Conservation (phyloP, 2,329 filamentous ascomycete species). For the Helotiales sp. region DNA sequence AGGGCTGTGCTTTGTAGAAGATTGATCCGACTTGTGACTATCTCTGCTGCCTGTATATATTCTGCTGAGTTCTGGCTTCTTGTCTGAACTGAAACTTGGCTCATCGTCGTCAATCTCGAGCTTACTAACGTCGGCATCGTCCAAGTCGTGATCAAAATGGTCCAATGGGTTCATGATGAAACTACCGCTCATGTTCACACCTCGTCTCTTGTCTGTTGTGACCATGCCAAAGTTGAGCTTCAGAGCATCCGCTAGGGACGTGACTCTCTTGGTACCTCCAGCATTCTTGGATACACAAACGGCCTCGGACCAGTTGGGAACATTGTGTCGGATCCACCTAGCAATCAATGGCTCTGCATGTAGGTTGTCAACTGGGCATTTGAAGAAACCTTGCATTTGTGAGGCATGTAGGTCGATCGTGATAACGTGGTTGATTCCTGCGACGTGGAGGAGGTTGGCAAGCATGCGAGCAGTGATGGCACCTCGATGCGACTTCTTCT, state of each 20-base stretch:
- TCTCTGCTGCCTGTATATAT: constrained; percentile 16
- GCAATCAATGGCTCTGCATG: constrained; percentile 95
- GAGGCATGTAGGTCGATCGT: constrained; percentile 95
- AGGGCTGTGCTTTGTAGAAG: constrained; percentile 20
- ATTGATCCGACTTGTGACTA: constrained; percentile 21
- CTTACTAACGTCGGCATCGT: constrained; percentile 41
- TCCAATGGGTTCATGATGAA: constrained; percentile 75
- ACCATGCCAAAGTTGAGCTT: constrained; percentile 99
- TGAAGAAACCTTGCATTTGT: constrained; percentile 99
- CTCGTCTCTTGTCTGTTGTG: constrained; percentile 77
- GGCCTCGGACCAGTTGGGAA: constrained; percentile 84
- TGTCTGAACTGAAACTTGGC: constrained; percentile 9
- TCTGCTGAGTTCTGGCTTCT: constrained; percentile 26
- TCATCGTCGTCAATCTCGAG: constrained; percentile 36
- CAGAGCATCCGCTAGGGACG: constrained; percentile 90
- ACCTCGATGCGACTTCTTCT: constrained; percentile 97
- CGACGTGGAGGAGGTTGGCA: constrained; percentile 90
- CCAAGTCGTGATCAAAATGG: constrained; percentile 56
- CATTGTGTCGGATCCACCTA: constrained; percentile 91
- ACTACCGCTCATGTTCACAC: constrained; percentile 73
- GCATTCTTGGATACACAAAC: constrained; percentile 99
- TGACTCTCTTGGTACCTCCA: constrained; percentile 95
- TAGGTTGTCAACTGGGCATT: constrained; percentile 95
- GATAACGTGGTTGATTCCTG: constrained; percentile 95
- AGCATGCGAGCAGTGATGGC: constrained; percentile 98